A percentile compares a stretch with the other conserved stretches of the same genome.
Conservation (phyloP, 2,329 filamentous ascomycete species). For the Colletotrichum somersetense region DNA sequence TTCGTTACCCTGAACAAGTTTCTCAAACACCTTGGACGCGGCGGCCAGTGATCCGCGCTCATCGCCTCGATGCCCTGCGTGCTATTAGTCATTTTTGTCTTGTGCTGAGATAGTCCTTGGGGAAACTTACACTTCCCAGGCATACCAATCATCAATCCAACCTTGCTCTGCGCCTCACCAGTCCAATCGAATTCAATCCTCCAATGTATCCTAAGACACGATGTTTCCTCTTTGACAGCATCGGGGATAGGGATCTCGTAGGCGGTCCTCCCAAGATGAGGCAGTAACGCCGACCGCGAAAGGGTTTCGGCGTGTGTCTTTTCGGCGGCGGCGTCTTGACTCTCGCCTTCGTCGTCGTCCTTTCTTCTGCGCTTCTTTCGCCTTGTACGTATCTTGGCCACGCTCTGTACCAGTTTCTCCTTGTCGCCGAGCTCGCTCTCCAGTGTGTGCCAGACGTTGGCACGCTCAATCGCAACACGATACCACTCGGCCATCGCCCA, state of each 20-base stretch:
- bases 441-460: constrained; percentile 71
- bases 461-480: constrained; percentile 69
- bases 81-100: constrained; percentile 34
- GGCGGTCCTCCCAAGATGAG: constrained; percentile 65
- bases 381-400: constrained; percentile 47
- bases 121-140: constrained; percentile 72
- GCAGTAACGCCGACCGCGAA: constrained; percentile 61
- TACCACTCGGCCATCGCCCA: constrained; percentile 80
- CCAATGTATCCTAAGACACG: constrained; percentile 71
- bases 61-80: constrained; percentile 72
- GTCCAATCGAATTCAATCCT: constrained; percentile 78
- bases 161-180: constrained; percentile 73
- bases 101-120: not conserved
- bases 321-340: constrained; percentile 39
- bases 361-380: constrained; percentile 44
- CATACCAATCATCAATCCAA: constrained; percentile 67
- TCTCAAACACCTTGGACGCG: constrained; percentile 71
- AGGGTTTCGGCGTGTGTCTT: constrained; percentile 6
- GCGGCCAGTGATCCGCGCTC: constrained; percentile 66
- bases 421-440: constrained; percentile 59
- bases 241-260: constrained; percentile 59
- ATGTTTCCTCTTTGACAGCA: constrained; percentile 50
- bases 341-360: constrained; percentile 41
- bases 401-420: constrained; percentile 50
- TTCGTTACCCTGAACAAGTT: constrained; percentile 67